Evolutionary conservation across 83 land plant species (phyloP), one percentile per base, ranked within the genome.

Genomic region (Picea abies): DNA sequence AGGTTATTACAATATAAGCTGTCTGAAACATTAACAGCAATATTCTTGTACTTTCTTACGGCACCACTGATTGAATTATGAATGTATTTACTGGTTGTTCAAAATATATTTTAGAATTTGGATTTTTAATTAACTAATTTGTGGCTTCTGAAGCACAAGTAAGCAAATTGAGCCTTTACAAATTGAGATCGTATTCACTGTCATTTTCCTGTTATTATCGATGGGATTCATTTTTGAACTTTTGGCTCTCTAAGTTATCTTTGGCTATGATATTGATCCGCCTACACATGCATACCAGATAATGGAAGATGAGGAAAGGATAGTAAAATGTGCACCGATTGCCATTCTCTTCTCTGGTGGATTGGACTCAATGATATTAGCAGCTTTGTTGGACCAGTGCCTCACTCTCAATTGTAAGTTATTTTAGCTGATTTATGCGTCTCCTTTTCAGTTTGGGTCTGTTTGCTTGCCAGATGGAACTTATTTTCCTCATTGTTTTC

Each of bases 301-400:
- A 17, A 8, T 23, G 60, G 63, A 77, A 82, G 15, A 44, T 17
- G 32, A 60, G 81, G 71, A 58, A 47, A 44, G 20, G 70, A 70
- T 83, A 78, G 79, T 71, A 60, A 78, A 79, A 82, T 37, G n/a
- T 16, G 88, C 83, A 62, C 98, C 95, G 15, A 85, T 97, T 44
- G 99, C 99, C 23, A 80, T 97, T 73, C 97, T 97, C 39, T 97
- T 97, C 83, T 97, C 99, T 83, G 99, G 99, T 80, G 99, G 99
- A 26, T 79, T 97, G 76, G 99, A 97, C 86, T 97, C 99, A 12
- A 97, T 97, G 98, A 93, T 97, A 22, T 86, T 97, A 81, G 98
- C 99, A n/a, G 95, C 98, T 49, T 83, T 97, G 73, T 72, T 93
- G 84, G 87, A 97, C 84, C 88, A 91, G 76, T 97, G 93, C 83